Base-by-base conservation (phyloP, 257 asterid genomes). In the Gynochthodes officinalis region DNA sequence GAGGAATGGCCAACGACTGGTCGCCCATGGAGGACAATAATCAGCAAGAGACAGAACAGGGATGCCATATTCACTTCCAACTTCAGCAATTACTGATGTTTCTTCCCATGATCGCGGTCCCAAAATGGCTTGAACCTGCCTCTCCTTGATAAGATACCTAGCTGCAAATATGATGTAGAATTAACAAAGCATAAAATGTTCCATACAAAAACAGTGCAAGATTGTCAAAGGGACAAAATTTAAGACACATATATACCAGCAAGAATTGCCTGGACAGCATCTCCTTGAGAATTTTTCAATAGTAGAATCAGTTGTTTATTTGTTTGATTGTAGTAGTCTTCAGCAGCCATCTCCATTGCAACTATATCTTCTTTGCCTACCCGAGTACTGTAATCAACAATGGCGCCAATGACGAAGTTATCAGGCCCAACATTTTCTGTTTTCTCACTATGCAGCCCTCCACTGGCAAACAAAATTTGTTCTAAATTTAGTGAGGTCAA, bases 81-180 rank as follows among this genome's bases (percentile, higher is more conserved):
- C 79, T 82, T 82, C 86, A 0, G 88, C 84, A 32, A 81, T 81
- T 12, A 77, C 66, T 2, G 71, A 72, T 65, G 88, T 76, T 75
- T 77, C 88, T 49, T 84, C 84, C 86, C 86, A 79, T 6, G 84
- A 64, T 81, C 72, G 48, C 67, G 86, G 85, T 64, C 86, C 84
- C n/a, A 84, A 49, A 52, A 79, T 79, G 54, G 72, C 81, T 72
- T 61, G 43, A 68, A 74, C 81, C 0, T 67, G 60, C 50, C 67
- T 54, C 70, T 63, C 78, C 6, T 69, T 76, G 69, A 77, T 77
- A 25, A 81, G 79, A 70, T 81, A 42, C 27, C 77, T 59, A 10
- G 82, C 86, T 84, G 81, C 76, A 69, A 32, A 28, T 39, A 66
- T 14, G 33, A 65, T 65, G 12, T 25, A 42, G 28, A 33, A 7